Percentiles rank a stretch among this genome's conserved stretches.
Conservation (phyloP, 2,329 filamentous ascomycete species). For the Fusarium nematophilum region DNA sequence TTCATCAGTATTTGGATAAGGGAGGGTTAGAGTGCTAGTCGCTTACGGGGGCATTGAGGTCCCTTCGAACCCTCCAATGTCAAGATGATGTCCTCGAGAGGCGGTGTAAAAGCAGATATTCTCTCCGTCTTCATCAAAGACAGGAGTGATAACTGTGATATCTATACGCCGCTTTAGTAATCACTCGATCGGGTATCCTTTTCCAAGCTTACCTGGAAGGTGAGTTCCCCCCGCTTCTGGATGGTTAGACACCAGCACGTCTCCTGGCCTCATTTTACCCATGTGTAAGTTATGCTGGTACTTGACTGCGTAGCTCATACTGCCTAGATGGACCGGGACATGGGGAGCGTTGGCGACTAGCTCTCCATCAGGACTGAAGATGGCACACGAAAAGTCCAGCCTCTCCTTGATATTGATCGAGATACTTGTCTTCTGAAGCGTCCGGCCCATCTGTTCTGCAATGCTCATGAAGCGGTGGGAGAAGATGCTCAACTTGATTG, state of each 20-base stretch:
- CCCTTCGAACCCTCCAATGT: conserved; percentile 1
- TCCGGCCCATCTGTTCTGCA: conserved; percentile 67
- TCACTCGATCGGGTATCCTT: too few relatives aligned
- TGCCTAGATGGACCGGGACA: conserved; percentile 53
- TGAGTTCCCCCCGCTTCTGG: conserved; percentile 44
- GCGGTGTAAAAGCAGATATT: conserved; percentile 11
- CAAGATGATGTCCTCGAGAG: conserved; percentile 6
- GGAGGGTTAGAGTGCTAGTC: too few relatives aligned
- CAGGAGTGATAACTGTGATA: conserved; percentile 8
- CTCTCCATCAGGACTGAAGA: conserved; percentile 52
- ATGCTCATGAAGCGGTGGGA: conserved; percentile 68
- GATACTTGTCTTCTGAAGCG: conserved; percentile 64
- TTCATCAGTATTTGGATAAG: too few relatives aligned
- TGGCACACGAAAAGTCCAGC: conserved; percentile 54
- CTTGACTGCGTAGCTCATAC: conserved; percentile 52
- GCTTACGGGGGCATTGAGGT: conserved; percentile 39
- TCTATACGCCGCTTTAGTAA: too few relatives aligned
- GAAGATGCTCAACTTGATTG: conserved; percentile 65
- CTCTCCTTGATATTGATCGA: conserved; percentile 59
- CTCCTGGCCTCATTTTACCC: conserved; percentile 48
- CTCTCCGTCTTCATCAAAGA: conserved; percentile 5
- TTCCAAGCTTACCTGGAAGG: conserved; percentile 3
- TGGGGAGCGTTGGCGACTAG: conserved; percentile 48
- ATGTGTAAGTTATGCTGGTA: conserved; percentile 48
- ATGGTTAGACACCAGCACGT: conserved; percentile 53